Evolutionary conservation across 2,329 filamentous ascomycete genomes (phyloP), one percentile per base, ranked within the genome.

Genomic region (Didymella keratinophila): DNA sequence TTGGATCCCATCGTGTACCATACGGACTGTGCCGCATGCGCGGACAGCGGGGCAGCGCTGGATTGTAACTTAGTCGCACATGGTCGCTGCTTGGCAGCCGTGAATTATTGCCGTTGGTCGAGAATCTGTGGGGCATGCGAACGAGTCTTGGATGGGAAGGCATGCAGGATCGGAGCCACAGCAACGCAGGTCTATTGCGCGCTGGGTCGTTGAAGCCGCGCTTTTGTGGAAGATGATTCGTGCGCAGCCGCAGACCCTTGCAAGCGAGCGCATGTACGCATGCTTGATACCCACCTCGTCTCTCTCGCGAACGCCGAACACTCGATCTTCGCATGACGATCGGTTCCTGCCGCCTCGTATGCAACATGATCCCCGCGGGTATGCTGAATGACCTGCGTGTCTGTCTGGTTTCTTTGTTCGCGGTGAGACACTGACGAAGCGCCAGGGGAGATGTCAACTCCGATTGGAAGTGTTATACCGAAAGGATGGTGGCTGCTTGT

Each of bases 61-160:
- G 21, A 16, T n/a, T 27, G 16, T 9, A 21, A 4, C 27, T 14
- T 50, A 44, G 30, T 30, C 41, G 18, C 23, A 39, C n/a, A n/a
- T 28, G 18, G 16, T 51, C 14, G 32, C 36, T 28, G 32, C 50
- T 50, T 58, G 45, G 45, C 39, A 7, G 25, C n/a, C 41, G 20
- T 36, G 20, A 16, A 39, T 45, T 21, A 10, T 43, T 42, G 21
- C 32, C 16, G 25, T 42, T 58, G 45, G 39, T 58, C 34, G 30
- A 49, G 16, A 41, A 21, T 27, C 9, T 44, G 41, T 51, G 50
- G 56, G 50, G 50, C 56, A 58, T 58, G 56, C 56, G 50, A 58
- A 58, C 56, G 56, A 58, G 56, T 53, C 56, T 45, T 39, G 27
- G 37, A 46, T 32, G 32, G 50, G 41, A 50, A 41, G 32, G 32